These are phyloP conservation scores for Cryptosporidium viatorum DNA, from an alignment of 169 alveolate species.

Conservation along the genomic window DNA sequence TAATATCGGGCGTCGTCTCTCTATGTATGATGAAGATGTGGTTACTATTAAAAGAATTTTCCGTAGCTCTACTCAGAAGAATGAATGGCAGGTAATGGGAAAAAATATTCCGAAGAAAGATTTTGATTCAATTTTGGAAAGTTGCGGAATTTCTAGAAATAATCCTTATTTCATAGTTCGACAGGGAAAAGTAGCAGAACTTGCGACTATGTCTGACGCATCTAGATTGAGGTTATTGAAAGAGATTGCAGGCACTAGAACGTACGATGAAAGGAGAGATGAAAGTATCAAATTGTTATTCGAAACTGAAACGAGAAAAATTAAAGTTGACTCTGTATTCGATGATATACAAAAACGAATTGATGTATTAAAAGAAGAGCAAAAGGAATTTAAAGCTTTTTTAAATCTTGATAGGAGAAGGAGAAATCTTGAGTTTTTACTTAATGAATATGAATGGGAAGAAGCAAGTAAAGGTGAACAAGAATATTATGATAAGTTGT, in stretches of 20 bases:
- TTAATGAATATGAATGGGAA: slow-evolving; percentile 64
- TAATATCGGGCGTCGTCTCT: slow-evolving; percentile 81
- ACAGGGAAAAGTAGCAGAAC: slow-evolving; percentile 84
- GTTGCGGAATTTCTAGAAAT: slow-evolving; percentile 84
- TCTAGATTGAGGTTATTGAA: slow-evolving; percentile 81
- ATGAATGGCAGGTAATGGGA: slow-evolving; percentile 82
- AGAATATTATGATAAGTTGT: slow-evolving; percentile 46
- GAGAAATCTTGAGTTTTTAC: slow-evolving; percentile 50
- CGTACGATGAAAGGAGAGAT: slow-evolving; percentile 83
- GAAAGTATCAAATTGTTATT: slow-evolving; percentile 79
- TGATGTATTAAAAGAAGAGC: slow-evolving; percentile 74
- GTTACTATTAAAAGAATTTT: slow-evolving; percentile 81
- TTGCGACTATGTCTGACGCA: slow-evolving; percentile 84
- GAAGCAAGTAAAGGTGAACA: slow-evolving; percentile 64
- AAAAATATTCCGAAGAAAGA: slow-evolving; percentile 84
- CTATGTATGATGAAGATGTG: slow-evolving; percentile 79
- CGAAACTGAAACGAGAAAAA: slow-evolving; percentile 80
- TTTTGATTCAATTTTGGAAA: slow-evolving; percentile 82
- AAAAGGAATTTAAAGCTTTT: slow-evolving; percentile 78
- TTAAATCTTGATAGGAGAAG: slow-evolving; percentile 66
- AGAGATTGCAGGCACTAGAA: slow-evolving; percentile 85
- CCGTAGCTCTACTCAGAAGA: slow-evolving; percentile 78
- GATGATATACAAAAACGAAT: slow-evolving; percentile 79
- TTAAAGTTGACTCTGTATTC: slow-evolving; percentile 78
- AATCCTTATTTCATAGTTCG: slow-evolving; percentile 86